Evolutionary conservation across 2,329 filamentous ascomycete genomes (phyloP).

Genomic region (Trichoderma brevicompactum): DNA sequence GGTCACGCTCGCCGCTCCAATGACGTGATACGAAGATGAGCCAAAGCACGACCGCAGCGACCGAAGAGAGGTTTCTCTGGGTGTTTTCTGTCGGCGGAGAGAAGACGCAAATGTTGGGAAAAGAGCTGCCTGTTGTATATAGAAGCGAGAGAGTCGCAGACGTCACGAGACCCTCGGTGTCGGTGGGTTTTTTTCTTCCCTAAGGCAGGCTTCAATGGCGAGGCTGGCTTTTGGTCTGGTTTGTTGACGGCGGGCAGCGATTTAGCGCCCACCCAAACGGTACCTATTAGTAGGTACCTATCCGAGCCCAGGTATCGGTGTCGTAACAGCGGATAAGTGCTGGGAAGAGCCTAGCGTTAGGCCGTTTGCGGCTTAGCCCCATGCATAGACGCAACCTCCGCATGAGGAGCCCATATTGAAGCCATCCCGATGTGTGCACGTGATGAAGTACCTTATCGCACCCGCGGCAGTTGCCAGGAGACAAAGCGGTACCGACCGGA

Average conservation of each 20-base stretch:
- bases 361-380: conserved; percentile 31
- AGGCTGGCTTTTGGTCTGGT: conserved; percentile 15
- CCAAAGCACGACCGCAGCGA: conserved; percentile 33
- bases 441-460: conserved; percentile 10
- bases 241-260: conserved; percentile 27
- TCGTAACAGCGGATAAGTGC: conserved; percentile 39
- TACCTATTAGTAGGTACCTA: conserved; percentile 21
- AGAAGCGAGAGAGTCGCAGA: conserved; percentile 1
- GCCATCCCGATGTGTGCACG: conserved; percentile 10
- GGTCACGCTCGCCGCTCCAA: conserved; percentile 33
- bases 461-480: too few relatives aligned
- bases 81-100: neutral
- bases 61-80: neutral
- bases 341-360: conserved; percentile 33
- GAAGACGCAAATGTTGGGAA: neutral
- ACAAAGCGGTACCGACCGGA: neutral
- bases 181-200: neutral
- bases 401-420: neutral
- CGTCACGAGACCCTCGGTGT: conserved; percentile 25
- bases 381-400: conserved; percentile 37
- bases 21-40: conserved; percentile 40
- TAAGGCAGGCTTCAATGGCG: conserved; percentile 25
- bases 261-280: conserved; percentile 18
- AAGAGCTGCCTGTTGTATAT: neutral
- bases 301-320: conserved; percentile 32